These are phyloP conservation scores for Scenedesmus sp. DNA, from an alignment of 163 green algal species.

Conservation along the genomic window DNA sequence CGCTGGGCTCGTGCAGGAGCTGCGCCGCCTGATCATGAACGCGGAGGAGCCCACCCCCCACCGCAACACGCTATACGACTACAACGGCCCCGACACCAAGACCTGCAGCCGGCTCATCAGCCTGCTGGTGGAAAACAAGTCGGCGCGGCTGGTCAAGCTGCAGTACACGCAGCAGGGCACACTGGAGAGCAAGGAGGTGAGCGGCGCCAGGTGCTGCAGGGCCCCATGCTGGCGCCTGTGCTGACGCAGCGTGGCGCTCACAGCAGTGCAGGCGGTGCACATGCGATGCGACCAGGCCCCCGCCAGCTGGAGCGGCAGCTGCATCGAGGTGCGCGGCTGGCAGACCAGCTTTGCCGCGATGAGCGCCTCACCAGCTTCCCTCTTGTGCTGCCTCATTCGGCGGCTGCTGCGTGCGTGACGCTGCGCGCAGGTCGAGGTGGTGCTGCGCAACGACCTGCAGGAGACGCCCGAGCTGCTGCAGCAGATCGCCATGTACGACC, in stretches of 20 bases:
- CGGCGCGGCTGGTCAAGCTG: not conserved
- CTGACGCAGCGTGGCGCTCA: too few species aligned
- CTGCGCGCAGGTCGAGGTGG: slow-evolving; percentile 25
- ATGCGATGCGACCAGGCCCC: too few species aligned
- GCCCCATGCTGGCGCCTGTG: too few species aligned
- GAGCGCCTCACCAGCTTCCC: too few species aligned
- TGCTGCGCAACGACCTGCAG: slow-evolving; percentile 3
- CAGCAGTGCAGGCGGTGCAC: too few species aligned
- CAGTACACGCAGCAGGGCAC: slow-evolving; percentile 19
- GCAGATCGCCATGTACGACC: slow-evolving; percentile 14
- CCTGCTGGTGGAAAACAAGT: slow-evolving; percentile 10
- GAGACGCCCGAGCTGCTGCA: slow-evolving; percentile 40
- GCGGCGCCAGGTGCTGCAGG: not conserved
- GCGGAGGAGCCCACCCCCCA: slow-evolving; percentile 18
- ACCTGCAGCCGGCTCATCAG: slow-evolving; percentile 27
- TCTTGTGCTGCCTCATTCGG: not conserved
- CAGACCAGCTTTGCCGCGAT: too few species aligned
- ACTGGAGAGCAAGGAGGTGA: slow-evolving; percentile 20
- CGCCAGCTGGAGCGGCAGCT: too few species aligned
- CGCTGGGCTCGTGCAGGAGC: not conserved
- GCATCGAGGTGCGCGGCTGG: too few species aligned
- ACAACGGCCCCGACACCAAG: slow-evolving; percentile 28
- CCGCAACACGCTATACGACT: slow-evolving; percentile 18
- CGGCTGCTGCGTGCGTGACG: not conserved
- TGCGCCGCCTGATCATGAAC: slow-evolving; percentile 41